Base-by-base conservation (phyloP, 148 eudicot species). In the Cornus controversa region DNA sequence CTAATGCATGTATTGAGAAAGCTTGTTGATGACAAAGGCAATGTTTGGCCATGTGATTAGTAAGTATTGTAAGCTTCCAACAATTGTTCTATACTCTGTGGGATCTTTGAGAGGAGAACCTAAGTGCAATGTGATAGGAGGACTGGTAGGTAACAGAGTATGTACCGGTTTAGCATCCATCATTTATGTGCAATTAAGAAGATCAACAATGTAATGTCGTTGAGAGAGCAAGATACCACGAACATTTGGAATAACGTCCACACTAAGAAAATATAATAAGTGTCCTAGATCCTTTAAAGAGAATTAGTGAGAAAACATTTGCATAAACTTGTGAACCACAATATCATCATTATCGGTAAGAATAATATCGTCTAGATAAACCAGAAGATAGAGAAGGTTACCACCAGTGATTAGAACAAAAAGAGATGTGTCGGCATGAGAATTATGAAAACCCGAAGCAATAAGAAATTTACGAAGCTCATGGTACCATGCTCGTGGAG, bases 401-500 rank as follows among this genome's bases (percentile, higher is more conserved):
- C 28, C 37, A 70, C 10, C 8, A 18, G 28, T 28, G 25, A n/a
- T 8, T 6, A 22, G 37, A 31, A 37, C 0, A 25, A 75, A 29
- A 9, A 75, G 47, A n/a, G 77, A 75, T 1, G 77, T 0, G 31
- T 75, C 8, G 26, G 23, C 0, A n/a, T n/a, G n/a, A n/a, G n/a
- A n/a, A n/a, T n/a, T n/a, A n/a, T n/a, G n/a, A n/a, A n/a, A n/a
- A n/a, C 77, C 77, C 36, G 22, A 31, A 16, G 2, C 4, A 24
- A 75, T 4, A 23, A 75, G 50, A 31, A n/a, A 75, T 3, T 16
- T 5, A 10, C 27, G 15, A 8, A 75, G 26, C n/a, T 20, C 24
- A 16, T 75, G 50, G 37, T 18, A 75, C 77, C 77, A 75, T 42
- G 77, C 68, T 5, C 53, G 23, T 9, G 77, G 77, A 8, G 77